Percentiles rank a stretch among this genome's conserved stretches.
These are phyloP conservation scores for Brassica rapa DNA, from an alignment of 345 rosid genomes.

Conservation along the genomic window DNA sequence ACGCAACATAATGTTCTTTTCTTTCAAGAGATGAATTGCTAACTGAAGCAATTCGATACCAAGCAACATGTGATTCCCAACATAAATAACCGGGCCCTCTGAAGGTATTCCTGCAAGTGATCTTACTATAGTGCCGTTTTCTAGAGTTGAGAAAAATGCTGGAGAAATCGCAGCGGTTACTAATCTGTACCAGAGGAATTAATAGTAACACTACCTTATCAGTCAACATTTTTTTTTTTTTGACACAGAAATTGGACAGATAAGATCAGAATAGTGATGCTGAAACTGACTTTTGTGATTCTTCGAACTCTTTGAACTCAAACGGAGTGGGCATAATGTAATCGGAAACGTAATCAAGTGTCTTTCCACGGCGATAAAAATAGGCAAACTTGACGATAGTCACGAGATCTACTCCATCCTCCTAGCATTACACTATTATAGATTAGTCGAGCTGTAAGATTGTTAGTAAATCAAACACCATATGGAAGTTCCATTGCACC, in stretches of 20 bases:
- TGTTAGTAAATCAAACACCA: neutral
- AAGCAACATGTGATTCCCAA: conserved; percentile 78
- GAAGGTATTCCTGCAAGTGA: conserved; percentile 77
- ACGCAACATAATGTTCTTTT: conserved; percentile 61
- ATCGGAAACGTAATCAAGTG: conserved; percentile 46
- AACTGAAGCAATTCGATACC: conserved; percentile 58
- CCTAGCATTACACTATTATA: conserved; percentile 41
- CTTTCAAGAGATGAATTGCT: conserved; percentile 46
- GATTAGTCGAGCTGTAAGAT: neutral
- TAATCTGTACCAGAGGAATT: conserved; percentile 41
- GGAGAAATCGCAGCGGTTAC: conserved; percentile 46
- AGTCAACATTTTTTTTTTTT: neutral
- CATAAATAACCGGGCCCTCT: conserved; percentile 74
- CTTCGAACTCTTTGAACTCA: conserved; percentile 49
- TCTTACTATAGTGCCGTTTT: conserved; percentile 65
- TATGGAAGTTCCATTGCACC: neutral
- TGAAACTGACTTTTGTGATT: conserved; percentile 37
- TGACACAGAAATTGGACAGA: neutral
- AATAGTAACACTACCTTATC: neutral
- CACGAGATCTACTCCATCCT: conserved; percentile 55
- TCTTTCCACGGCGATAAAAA: conserved; percentile 59
- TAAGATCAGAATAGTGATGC: neutral
- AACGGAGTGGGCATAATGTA: conserved; percentile 53
- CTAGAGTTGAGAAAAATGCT: conserved; percentile 67
- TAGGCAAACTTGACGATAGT: conserved; percentile 46